These are phyloP conservation scores for Collybiopsis confluens DNA, from an alignment of 768 basidiomycete species.

Conservation along the genomic window DNA sequence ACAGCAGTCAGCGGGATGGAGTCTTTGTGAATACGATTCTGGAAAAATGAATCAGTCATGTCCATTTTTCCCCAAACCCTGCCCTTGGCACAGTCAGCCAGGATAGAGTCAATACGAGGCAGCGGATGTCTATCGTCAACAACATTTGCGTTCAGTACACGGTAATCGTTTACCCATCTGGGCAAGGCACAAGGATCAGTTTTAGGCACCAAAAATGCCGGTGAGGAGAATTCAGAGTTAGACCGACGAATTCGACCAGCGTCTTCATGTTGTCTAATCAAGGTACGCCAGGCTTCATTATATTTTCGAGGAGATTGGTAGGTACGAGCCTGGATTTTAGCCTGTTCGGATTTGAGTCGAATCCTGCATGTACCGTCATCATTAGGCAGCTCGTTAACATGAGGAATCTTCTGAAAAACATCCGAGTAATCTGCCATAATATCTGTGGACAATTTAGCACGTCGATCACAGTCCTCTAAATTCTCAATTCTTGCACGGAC, in stretches of 20 bases:
- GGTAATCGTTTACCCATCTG: conserved; percentile 25
- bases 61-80: conserved; percentile 29
- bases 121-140: conserved; percentile 18
- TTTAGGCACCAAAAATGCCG: conserved; percentile 28
- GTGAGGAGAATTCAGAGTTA: conserved; percentile 19
- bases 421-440: conserved; percentile 12
- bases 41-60: conserved; percentile 36
- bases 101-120: conserved; percentile 18
- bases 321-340: conserved; percentile 6
- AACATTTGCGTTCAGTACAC: conserved; percentile 19
- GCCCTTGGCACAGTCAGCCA: conserved; percentile 28
- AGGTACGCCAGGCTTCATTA: conserved; percentile 20
- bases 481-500: background rate
- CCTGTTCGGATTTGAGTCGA: conserved; percentile 15
- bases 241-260: conserved; percentile 24
- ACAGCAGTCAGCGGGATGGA: conserved; percentile 28
- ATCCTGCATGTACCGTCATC: conserved; percentile 17
- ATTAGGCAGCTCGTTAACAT: conserved; percentile 16
- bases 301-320: conserved; percentile 30
- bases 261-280: conserved; percentile 25
- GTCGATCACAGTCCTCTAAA: background rate
- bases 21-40: conserved; percentile 24
- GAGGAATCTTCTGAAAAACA: conserved; percentile 18
- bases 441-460: background rate
- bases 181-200: conserved; percentile 19